Conservation (phyloP, 2,329 filamentous ascomycete genomes). For the Aspergillus ibericus region DNA sequence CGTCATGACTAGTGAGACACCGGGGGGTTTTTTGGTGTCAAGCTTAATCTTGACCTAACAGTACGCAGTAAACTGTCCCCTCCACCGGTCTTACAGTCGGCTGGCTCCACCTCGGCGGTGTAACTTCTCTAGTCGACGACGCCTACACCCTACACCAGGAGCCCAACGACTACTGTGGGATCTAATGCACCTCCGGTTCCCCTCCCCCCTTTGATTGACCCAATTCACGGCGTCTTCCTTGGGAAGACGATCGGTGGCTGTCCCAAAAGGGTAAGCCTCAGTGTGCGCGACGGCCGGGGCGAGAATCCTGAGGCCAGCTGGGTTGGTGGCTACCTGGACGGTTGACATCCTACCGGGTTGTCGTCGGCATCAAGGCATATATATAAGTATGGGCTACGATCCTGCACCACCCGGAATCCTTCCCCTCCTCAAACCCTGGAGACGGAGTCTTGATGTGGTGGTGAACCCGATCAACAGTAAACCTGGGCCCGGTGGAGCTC, state of each 20-base stretch:
- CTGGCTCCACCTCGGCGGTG: not conserved
- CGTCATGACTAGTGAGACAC: too few species aligned
- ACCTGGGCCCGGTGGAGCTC: conserved; percentile 7
- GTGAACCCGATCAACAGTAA: not conserved
- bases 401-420: not conserved
- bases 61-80: not conserved
- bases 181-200: not conserved
- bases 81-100: not conserved
- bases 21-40: not conserved
- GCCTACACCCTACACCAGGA: not conserved
- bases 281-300: not conserved
- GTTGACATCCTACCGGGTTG: not conserved
- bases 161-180: not conserved
- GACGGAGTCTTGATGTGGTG: not conserved
- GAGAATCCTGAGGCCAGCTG: not conserved
- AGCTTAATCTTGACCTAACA: not conserved
- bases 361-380: too few species aligned
- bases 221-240: not conserved
- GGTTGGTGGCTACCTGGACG: not conserved
- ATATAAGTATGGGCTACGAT: not conserved
- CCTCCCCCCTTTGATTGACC: not conserved
- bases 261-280: not conserved
- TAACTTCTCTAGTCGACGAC: not conserved
- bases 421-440: too few species aligned
- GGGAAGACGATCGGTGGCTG: not conserved